Base-by-base conservation (phyloP, 805 yeast genomes). In the Zygosaccharomyces bailii region DNA sequence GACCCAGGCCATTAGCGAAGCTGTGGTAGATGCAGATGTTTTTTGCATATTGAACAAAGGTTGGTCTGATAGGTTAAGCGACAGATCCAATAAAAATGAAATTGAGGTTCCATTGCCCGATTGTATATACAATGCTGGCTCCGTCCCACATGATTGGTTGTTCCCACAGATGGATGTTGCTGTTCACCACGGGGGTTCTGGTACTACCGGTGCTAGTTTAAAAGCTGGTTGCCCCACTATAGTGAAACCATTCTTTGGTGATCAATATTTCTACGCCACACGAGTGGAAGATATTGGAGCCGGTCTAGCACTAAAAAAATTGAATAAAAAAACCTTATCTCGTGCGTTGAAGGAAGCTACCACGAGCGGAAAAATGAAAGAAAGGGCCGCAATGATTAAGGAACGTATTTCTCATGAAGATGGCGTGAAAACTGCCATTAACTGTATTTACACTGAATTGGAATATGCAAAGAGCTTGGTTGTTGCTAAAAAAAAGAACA, bases 151-250 rank as follows among this genome's bases (percentile, higher is more conserved):
- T 61, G 96, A 89, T 60, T 91, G 98, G 98, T 68, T 91, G 29
- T 91, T 91, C 65, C 84, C 91, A 0, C 80, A 78, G 49, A 71
- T 91, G 34, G 96, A 91, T 66, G 96, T 91, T 0, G 96, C 96
- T 0, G 96, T 91, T 3, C 98, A 91, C 61, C 98, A 91, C 61
- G 98, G 98, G 31, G 98, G 98, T 0, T 84, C 96, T 0, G 98
- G 98, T 1, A 87, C 97, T 0, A 91, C 97, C 0, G 98, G 98
- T 5, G 96, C 96, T 0, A 76, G 95, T 2, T 63, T 91, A 43
- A 71, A 90, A 49, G 84, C 86, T 10, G 98, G 98, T 0, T 63
- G 85, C 24, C 97, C 98, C 1, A 88, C 96, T 0, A 75, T 91
- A 25, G 80, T 91, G 55, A 91, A 90, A 62, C 98, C 98, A 1